Evolutionary conservation across 1,284 basidiomycete species (phyloP), one percentile per base, ranked within the genome.

Genomic region (Apiotrichum sp.): DNA sequence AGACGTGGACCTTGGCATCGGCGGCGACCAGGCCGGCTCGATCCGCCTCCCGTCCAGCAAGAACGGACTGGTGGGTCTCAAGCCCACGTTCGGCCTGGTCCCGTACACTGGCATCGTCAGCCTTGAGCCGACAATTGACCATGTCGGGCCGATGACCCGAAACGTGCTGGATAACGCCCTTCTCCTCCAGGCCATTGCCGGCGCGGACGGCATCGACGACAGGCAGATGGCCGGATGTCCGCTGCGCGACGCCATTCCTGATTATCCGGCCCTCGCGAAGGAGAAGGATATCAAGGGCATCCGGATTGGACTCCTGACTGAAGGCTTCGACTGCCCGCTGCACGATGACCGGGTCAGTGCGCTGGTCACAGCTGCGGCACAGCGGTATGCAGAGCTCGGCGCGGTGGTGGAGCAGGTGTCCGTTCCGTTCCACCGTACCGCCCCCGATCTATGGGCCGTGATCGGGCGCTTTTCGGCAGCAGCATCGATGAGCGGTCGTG

Each of bases 61-160:
- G 48, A 78, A 77, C 56, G 80, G 80, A 7, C 73, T 81, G 31
- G 79, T 81, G 13, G 80, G 80, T 1, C 61, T 82, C 35, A 81
- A 81, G 62, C 78, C 80, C 0, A 80, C 79, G 2, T 78, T 77
- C 45, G 80, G 80, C 2, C 74, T 82, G 4, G 78, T 81, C 3
- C 80, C 80, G 0, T 81, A 80, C 64, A 80, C 80, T 2, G 80
- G 79, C 10, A 70, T 78, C 16, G 74, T 76, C 16, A 76, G 77
- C 13, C 74, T 76, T 34, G 78, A 80, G 50, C 68, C 76, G 32
- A 69, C 71, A 2, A 63, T 77, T 35, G 79, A 80, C 64, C 78
- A 79, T 44, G 73, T 58, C 6, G 66, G 69, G 29, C 66, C 65
- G 1, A 67, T 71, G 67, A 62, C 64, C 2, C 66, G 67, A n/a